phyloP scores from a whole-genome alignment of 805 yeast species.

The Kodamaea nitidulidarum region DNA sequence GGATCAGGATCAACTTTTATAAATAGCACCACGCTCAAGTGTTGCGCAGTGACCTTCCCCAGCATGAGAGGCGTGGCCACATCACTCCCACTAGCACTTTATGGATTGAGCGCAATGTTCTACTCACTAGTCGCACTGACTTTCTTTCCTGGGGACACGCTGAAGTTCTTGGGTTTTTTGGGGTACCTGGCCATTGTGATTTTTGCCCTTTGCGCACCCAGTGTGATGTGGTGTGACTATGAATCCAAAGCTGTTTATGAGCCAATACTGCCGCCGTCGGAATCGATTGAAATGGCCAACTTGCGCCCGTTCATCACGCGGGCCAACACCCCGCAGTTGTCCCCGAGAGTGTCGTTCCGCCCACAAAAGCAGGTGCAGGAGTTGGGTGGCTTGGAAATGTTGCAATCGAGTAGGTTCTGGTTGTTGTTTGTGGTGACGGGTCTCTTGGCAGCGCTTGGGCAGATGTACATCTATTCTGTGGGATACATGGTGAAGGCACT shows the following conservation, averaged over 20 bases:
- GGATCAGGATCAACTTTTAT: conserved; percentile 69
- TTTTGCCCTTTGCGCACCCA: conserved; percentile 44
- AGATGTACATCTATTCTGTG: conserved; percentile 45
- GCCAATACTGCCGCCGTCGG: conserved; percentile 1
- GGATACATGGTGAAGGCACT: conserved; percentile 45
- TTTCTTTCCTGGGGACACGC: conserved; percentile 56
- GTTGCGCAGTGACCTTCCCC: conserved; percentile 70
- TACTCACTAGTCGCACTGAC: conserved; percentile 54
- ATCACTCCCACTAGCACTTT: conserved; percentile 67
- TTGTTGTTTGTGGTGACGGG: conserved; percentile 36
- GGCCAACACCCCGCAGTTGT: conserved; percentile 9
- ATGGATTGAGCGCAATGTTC: conserved; percentile 70
- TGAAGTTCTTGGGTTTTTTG: conserved; percentile 47
- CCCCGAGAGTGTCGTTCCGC: conserved; percentile 5
- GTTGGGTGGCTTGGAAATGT: conserved; percentile 18
- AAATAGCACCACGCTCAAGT: conserved; percentile 62
- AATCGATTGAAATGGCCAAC: conserved; percentile 8
- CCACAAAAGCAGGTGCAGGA: background rate
- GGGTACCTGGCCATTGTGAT: conserved; percentile 40
- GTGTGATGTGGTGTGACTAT: conserved; percentile 38
- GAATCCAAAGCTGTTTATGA: conserved; percentile 17
- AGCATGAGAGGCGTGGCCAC: conserved; percentile 69
- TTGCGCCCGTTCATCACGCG: conserved; percentile 8
- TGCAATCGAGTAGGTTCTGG: conserved; percentile 33
- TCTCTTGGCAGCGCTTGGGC: conserved; percentile 40